These are phyloP conservation scores for Cordyceps militaris DNA, from an alignment of 2,329 filamentous ascomycete species.

Conservation along the genomic window DNA sequence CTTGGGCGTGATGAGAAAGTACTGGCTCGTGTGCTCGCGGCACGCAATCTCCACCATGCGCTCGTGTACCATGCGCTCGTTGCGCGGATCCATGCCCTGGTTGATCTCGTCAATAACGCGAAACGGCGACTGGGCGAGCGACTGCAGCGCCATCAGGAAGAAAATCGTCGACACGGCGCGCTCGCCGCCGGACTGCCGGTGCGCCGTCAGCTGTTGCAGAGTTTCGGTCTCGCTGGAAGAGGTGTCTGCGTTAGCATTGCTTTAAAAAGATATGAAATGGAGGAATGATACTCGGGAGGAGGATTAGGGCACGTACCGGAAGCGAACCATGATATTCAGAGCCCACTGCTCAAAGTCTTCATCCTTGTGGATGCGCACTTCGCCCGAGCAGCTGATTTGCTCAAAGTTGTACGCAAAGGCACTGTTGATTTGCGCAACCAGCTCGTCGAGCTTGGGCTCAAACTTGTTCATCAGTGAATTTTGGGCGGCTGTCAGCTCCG, in stretches of 20 bases:
- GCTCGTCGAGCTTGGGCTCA: constrained; percentile 74
- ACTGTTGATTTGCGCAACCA: constrained; percentile 76
- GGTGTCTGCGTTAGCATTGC: constrained; percentile 6
- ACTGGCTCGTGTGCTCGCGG: constrained; percentile 69
- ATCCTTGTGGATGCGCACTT: constrained; percentile 82
- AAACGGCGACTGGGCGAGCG: constrained; percentile 88
- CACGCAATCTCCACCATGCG: constrained; percentile 98
- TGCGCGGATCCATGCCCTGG: constrained; percentile 97
- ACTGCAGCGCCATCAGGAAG: constrained; percentile 96
- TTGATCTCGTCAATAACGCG: constrained; percentile 99
- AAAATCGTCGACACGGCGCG: constrained; percentile 96
- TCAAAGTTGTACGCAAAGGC: constrained; percentile 92
- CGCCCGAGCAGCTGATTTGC: constrained; percentile 87
- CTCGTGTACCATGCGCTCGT: constrained; percentile 96
- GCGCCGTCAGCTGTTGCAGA: constrained; percentile 77
- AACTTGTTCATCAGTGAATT: constrained; percentile 60
- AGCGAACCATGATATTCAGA: constrained; percentile 90
- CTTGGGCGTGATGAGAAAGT: constrained; percentile 98
- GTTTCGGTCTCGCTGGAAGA: constrained; percentile 62
- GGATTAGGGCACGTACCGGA: constrained; percentile 54
- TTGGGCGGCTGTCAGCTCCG: constrained; percentile 51
- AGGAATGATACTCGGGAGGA: not conserved
- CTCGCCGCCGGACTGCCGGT: constrained; percentile 94
- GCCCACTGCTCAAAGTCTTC: constrained; percentile 93
- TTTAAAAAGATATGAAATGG: not conserved